These are phyloP conservation scores for Hawksworthiomyces lignivorus DNA, from an alignment of 2,329 filamentous ascomycete genomes.

Conservation along the genomic window DNA sequence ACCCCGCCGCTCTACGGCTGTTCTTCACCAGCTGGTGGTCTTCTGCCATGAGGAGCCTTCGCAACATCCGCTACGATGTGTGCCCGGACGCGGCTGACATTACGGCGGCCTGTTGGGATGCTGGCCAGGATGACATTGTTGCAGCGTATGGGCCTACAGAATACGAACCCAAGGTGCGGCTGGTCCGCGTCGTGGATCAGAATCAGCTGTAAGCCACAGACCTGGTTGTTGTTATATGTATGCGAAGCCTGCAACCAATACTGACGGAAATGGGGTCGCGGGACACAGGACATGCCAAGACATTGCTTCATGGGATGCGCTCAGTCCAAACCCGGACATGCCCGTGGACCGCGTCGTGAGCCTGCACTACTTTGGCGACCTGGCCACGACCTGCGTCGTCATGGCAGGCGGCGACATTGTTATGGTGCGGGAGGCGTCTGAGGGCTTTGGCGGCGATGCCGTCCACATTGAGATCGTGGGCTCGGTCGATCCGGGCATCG, in stretches of 20 bases:
- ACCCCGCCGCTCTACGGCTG: no score
- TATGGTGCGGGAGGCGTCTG: constrained; percentile 64
- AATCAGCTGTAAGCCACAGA: background rate
- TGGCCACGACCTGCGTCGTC: constrained; percentile 68
- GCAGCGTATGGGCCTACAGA: constrained; percentile 77
- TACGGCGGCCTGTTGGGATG: constrained; percentile 80
- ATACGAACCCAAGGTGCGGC: constrained; percentile 62
- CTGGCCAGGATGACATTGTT: constrained; percentile 66
- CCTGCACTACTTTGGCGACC: constrained; percentile 81
- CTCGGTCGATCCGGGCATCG: constrained; percentile 86
- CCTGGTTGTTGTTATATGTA: background rate
- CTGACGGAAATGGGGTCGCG: background rate
- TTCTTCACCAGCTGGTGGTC: no score
- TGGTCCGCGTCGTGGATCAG: constrained; percentile 44
- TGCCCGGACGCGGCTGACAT: constrained; percentile 55
- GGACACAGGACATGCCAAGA: constrained; percentile 20
- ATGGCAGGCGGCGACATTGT: constrained; percentile 88
- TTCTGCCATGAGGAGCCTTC: constrained; percentile 78
- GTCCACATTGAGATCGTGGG: constrained; percentile 92
- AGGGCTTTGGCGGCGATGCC: constrained; percentile 41
- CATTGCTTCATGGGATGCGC: constrained; percentile 85
- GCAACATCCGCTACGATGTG: constrained; percentile 63
- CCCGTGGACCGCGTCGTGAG: constrained; percentile 66
- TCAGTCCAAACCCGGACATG: constrained; percentile 69
- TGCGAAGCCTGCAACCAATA: background rate